Base-by-base conservation (phyloP, 2,329 filamentous ascomycete genomes). In the Phialocephala sp. region DNA sequence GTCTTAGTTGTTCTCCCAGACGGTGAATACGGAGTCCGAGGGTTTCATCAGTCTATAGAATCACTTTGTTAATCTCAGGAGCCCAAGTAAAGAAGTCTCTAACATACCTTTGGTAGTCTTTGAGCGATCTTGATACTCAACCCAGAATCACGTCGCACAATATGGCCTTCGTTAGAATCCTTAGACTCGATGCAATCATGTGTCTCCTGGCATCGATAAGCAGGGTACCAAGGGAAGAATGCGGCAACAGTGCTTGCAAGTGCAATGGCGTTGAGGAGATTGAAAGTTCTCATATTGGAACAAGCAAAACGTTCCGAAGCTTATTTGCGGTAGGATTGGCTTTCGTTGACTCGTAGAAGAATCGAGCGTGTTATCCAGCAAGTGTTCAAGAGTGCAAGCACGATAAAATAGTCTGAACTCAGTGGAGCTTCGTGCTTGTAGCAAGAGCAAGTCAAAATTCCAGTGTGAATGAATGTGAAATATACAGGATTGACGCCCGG, bases 141-240 rank as follows among this genome's bases (percentile, higher is more conserved):
- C 50, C 37, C 36, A 36, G 15, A 36, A 32, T 22, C 47, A 11
- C 35, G 35, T 55, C 9, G n/a, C 27, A 61, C 41, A 43, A 54
- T 55, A 4, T 47, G 56, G 6, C 41, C 43, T 24, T 57, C 60
- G 35, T 55, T 27, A 47, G 52, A 62, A 22, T 24, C 35, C 22
- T 24, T 64, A 39, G 47, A 39, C 22, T 55, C 65, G 64, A 22
- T 45, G 41, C 65, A 70, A n/a, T 59, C 55, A 20, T 62, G 54
- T 35, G 70, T 66, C 11, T 70, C 64, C 4, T 66, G 52, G 58
- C 72, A 75, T 63, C 66, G 62, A 57, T 72, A 74, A 15, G 63
- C 61, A 8, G 74, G 74, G 32, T 69, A 65, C 32, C 65, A 76
- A 15, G 66, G 66, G 60, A 65, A 76, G 60, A 72, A 75, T 18